phyloP scores from a whole-genome alignment of 768 basidiomycete genomes.

The Pilatotrama ljubarskyi region DNA sequence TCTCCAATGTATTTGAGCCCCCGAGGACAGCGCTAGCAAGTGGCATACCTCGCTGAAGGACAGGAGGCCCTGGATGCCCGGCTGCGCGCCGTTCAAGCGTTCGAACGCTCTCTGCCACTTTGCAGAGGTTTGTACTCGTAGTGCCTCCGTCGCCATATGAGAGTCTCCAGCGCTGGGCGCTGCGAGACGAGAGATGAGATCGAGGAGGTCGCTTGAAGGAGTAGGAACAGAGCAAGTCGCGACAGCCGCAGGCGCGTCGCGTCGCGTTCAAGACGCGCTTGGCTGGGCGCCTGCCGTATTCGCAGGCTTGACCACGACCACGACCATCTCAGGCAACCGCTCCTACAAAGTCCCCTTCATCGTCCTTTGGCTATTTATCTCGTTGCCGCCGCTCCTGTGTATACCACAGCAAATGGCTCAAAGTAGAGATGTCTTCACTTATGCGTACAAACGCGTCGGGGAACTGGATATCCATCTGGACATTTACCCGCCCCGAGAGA shows the following conservation, averaged over 20 bases:
- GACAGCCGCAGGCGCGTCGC: slow-evolving; percentile 8
- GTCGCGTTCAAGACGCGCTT: neutral
- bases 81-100: slow-evolving; percentile 31
- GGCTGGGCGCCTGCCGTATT: neutral
- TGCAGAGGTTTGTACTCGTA: slow-evolving; percentile 23
- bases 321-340: neutral
- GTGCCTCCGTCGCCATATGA: slow-evolving; percentile 23
- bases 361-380: neutral
- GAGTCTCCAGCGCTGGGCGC: neutral
- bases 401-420: neutral
- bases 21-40: neutral
- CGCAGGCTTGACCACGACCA: neutral
- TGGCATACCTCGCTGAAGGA: slow-evolving; percentile 57
- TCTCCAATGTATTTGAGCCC: neutral
- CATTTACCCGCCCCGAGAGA: slow-evolving; percentile 31
- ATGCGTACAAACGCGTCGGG: slow-evolving; percentile 38
- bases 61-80: slow-evolving; percentile 38
- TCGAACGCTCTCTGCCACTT: slow-evolving; percentile 34
- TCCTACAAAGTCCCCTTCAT: neutral
- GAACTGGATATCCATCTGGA: slow-evolving; percentile 33
- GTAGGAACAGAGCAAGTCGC: neutral
- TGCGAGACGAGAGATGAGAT: neutral
- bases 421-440: slow-evolving; percentile 23
- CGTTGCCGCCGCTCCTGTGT: no score
- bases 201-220: neutral